phyloP scores from a whole-genome alignment of 768 basidiomycete genomes.

The Leccinum olivaceopallidum region DNA sequence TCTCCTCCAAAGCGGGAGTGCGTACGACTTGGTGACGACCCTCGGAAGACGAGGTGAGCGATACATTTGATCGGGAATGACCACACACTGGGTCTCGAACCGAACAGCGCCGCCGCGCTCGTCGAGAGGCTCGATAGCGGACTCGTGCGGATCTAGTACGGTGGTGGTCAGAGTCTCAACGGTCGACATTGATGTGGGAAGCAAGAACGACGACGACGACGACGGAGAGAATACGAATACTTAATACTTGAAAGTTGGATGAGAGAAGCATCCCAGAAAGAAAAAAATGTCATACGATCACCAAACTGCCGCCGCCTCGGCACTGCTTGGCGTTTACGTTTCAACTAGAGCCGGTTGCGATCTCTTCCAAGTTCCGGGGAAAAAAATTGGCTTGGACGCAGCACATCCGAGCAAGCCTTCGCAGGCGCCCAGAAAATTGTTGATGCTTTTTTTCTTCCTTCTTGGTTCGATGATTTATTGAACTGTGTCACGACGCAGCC shows the following conservation, averaged over 20 bases:
- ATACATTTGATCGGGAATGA: conserved; percentile 61
- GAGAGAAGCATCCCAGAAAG: not conserved
- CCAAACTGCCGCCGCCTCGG: conserved; percentile 5
- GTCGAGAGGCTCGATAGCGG: conserved; percentile 13
- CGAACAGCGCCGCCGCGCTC: conserved; percentile 47
- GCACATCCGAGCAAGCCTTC: too few relatives aligned
- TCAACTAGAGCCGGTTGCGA: not conserved
- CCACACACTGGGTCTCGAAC: conserved; percentile 71
- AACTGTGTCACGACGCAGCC: not conserved
- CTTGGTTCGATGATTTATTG: too few relatives aligned
- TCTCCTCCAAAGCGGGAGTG: conserved; percentile 68
- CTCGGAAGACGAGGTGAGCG: conserved; percentile 44
- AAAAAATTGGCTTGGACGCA: too few relatives aligned
- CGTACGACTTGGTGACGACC: conserved; percentile 63
- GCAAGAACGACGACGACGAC: not conserved
- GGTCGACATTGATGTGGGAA: conserved; percentile 16
- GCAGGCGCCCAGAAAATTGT: not conserved
- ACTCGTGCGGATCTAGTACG: not conserved
- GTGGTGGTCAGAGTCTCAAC: not conserved
- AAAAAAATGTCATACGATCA: conserved; percentile 24
- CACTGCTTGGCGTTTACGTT: not conserved
- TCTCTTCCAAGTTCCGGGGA: not conserved
- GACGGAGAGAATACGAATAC: not conserved
- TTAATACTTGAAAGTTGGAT: not conserved
- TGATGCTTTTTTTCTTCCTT: too few relatives aligned